Conservation (phyloP, 1,284 basidiomycete species). For the Coniophora puteana region DNA sequence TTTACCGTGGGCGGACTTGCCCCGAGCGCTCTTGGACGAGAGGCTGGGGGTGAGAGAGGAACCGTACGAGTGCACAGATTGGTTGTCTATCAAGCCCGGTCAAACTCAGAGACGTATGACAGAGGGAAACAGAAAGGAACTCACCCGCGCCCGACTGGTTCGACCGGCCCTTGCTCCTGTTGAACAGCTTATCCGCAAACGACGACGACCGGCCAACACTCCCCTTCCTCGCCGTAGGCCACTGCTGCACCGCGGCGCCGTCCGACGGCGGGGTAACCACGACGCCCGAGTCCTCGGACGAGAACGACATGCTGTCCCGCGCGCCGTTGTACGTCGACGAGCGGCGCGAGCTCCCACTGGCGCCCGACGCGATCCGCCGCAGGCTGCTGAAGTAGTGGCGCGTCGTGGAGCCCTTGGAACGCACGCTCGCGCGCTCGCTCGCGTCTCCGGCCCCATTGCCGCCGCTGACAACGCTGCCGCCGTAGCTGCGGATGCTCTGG, state of each 20-base stretch:
- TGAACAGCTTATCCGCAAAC: constrained; percentile 54
- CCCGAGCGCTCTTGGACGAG: no score
- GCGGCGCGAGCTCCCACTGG: constrained; percentile 18
- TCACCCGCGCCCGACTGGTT: no score
- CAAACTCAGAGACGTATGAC: neutral
- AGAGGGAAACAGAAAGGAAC: constrained; percentile 1
- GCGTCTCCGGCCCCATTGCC: no score
- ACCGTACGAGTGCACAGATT: no score
- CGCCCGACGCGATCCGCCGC: constrained; percentile 36
- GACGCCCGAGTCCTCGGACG: constrained; percentile 50
- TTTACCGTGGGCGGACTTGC: no score
- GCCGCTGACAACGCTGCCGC: no score
- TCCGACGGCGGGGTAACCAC: constrained; percentile 41
- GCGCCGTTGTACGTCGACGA: constrained; percentile 31
- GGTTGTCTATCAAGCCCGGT: neutral
- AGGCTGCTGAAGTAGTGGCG: constrained; percentile 46
- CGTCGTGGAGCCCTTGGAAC: no score
- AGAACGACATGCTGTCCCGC: constrained; percentile 48
- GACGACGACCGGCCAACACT: constrained; percentile 42
- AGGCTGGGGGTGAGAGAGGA: neutral
- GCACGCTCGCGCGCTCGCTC: no score
- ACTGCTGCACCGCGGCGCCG: constrained; percentile 31
- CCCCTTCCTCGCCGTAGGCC: constrained; percentile 49
- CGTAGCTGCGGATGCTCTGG: constrained; percentile 28
- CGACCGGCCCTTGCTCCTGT: constrained; percentile 46